Evolutionary conservation across 768 basidiomycete species (phyloP), one percentile per base, ranked within the genome.

Genomic region (Mycena sanguinolenta): DNA sequence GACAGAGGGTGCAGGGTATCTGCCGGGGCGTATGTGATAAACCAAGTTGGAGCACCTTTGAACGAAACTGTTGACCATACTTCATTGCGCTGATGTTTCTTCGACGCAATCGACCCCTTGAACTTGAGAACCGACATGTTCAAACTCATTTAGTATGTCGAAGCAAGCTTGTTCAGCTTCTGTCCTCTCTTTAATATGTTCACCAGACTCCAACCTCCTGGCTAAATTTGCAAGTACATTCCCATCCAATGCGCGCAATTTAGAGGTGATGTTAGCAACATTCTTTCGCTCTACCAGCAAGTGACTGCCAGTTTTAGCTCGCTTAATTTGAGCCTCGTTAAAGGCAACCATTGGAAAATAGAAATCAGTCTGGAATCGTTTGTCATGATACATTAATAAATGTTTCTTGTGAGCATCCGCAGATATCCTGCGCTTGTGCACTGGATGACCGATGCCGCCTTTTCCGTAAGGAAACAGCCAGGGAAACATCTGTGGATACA

Each of bases 401-500:
- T 46, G 44, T n/a, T 10, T 21, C 44, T 46, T 46, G 10, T 46
- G 44, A 7, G 19, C 19, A 7, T 46, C 44, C n/a, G 19, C 44
- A 8, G 44, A 46, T n/a, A 46, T 2, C 8, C 8, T 46, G 3
- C 10, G 4, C n/a, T 46, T 46, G 21, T 46, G 44, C 1, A 6
- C 8, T n/a, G 19, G 44, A 46, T 46, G 44, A 7, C 44, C 44
- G 5, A 46, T 46, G 2, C 44, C 44, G 8, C 44, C 44, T 14
- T n/a, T 8, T 6, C 44, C 44, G 19, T 46, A 46, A 21, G 44
- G 21, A 17, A 46, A 46, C 21, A n/a, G 44, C 44, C 55, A 58
- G 7, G 59, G 59, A 13, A 61, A 61, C 44, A 49, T 61, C 42
- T 61, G 60, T 2, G 60, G 60, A 19, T 62, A 62, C 14, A 62